phyloP scores from a whole-genome alignment of 805 yeast genomes.

The Wickerhamomyces bisporus region DNA sequence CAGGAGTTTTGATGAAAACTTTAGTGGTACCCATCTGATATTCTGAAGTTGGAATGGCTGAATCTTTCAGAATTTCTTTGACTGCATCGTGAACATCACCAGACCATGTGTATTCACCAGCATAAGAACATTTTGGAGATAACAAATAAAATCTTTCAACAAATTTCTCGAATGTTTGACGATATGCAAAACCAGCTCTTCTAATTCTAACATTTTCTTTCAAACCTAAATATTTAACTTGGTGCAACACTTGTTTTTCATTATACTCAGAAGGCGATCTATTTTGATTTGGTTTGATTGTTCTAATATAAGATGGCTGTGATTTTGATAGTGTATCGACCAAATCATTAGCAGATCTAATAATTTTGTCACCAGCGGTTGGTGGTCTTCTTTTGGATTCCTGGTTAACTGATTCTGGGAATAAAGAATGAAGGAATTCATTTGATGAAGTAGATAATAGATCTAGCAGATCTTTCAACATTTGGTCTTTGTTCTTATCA shows the following conservation, averaged over 20 bases:
- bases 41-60: conserved; percentile 72
- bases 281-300: conserved; percentile 94
- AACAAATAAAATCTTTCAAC: conserved; percentile 89
- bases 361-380: conserved; percentile 94
- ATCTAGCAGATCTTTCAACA: conserved; percentile 83
- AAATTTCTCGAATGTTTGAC: conserved; percentile 94
- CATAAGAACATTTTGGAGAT: conserved; percentile 88
- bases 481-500: conserved; percentile 92
- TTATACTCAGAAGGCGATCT: conserved; percentile 89
- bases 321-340: conserved; percentile 86
- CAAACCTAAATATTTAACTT: conserved; percentile 90
- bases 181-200: conserved; percentile 97
- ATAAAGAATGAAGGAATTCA: conserved; percentile 50
- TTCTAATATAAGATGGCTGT: conserved; percentile 95
- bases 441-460: conserved; percentile 69
- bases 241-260: conserved; percentile 85
- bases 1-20: conserved; percentile 95
- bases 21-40: conserved; percentile 90
- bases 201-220: conserved; percentile 96
- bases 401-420: conserved; percentile 61
- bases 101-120: conserved; percentile 68
- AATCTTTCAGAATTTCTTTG: conserved; percentile 44
- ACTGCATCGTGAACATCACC: conserved; percentile 57
- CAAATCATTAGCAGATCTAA: conserved; percentile 81
- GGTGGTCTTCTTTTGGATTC: conserved; percentile 83